Conservation (phyloP, 306 rosid genomes). For the Sechiopsis laciniata region DNA sequence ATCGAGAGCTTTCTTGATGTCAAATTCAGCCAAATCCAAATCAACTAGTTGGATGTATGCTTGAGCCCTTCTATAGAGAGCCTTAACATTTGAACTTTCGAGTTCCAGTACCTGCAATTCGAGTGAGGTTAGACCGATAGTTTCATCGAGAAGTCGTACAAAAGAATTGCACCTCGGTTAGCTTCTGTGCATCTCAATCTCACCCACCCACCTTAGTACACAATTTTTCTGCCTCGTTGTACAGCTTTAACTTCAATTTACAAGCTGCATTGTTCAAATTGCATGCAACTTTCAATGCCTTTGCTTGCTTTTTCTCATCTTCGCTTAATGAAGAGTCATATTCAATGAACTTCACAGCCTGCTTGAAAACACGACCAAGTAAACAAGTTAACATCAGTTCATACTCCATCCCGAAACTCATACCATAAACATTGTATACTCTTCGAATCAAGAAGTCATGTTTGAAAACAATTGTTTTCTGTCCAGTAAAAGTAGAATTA, state of each 20-base stretch:
- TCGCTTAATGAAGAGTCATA: constrained; percentile 57
- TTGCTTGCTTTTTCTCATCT: constrained; percentile 72
- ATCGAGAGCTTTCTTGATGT: constrained; percentile 83
- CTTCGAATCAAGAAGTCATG: no score
- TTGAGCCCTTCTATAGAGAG: constrained; percentile 91
- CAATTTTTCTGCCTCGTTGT: constrained; percentile 65
- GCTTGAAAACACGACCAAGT: not conserved
- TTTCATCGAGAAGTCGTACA: not conserved
- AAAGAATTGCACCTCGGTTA: not conserved
- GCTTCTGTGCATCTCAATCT: not conserved
- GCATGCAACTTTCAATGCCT: constrained; percentile 71
- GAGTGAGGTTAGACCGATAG: not conserved
- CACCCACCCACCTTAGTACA: constrained; percentile 58
- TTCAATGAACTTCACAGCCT: constrained; percentile 77
- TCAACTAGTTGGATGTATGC: constrained; percentile 60
- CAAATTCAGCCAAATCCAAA: constrained; percentile 82
- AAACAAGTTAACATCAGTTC: not conserved
- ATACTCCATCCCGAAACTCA: not conserved
- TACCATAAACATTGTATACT: not conserved
- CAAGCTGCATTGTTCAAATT: constrained; percentile 82
- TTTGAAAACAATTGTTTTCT: no score
- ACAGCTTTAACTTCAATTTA: constrained; percentile 70
- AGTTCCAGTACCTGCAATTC: constrained; percentile 57
- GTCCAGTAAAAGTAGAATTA: no score
- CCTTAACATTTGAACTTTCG: constrained; percentile 71